A percentile compares a stretch with the other conserved stretches of the same genome.
phyloP scores from a whole-genome alignment of 768 basidiomycete species.

The Exidia glandulosa region DNA sequence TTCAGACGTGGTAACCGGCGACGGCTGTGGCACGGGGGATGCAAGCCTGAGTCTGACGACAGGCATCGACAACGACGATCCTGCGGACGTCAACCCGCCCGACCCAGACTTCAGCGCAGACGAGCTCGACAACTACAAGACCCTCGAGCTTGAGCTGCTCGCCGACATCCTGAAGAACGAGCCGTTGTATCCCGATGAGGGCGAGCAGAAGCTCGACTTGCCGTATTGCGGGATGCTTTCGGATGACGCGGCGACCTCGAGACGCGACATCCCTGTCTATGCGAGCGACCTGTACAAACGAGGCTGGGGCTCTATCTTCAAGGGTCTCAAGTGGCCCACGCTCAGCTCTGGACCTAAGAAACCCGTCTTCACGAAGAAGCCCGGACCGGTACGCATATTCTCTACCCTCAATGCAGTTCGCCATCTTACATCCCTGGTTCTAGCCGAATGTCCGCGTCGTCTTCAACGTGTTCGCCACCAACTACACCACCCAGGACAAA shows the following conservation, averaged over 20 bases:
- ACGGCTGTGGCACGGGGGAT: neutral
- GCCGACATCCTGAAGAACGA: neutral
- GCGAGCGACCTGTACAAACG: neutral
- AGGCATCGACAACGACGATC: neutral
- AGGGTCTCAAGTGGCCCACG: neutral
- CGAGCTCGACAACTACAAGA: neutral
- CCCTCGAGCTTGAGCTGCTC: neutral
- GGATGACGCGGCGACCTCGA: neutral
- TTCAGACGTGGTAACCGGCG: neutral
- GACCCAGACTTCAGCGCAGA: neutral
- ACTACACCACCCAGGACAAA: neutral
- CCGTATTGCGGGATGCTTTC: neutral
- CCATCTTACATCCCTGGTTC: neutral
- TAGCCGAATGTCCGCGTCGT: neutral
- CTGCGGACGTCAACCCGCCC: neutral
- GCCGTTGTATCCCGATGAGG: neutral
- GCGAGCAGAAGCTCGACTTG: neutral
- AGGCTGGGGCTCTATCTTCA: neutral
- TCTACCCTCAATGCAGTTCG: neutral
- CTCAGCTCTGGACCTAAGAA: neutral
- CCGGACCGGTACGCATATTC: neutral
- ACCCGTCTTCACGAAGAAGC: neutral
- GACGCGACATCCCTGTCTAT: neutral
- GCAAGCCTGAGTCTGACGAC: neutral
- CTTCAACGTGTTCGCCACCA: neutral